Conservation (phyloP, 2,329 filamentous ascomycete species). For the Cytospora mali region DNA sequence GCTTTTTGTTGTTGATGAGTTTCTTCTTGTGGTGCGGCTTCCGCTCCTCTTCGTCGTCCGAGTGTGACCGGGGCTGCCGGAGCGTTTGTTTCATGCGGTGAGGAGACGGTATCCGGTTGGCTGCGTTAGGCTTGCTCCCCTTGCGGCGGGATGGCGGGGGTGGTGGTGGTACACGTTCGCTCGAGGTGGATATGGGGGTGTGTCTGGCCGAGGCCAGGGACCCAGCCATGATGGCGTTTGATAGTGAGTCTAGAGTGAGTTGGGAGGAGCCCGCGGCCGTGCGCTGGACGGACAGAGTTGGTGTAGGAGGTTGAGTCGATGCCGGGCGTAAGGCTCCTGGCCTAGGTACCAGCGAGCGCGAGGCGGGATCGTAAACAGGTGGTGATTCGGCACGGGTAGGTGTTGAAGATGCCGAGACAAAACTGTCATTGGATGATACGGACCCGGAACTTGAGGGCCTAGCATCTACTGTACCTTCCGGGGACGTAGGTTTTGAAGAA, state of each 20-base stretch:
- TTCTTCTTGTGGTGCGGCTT: constrained; percentile 51
- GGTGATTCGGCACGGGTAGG: constrained; percentile 21
- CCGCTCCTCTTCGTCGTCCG: constrained; percentile 58
- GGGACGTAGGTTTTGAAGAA: constrained; percentile 1
- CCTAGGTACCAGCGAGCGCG: constrained; percentile 24
- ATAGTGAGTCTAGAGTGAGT: constrained; percentile 63
- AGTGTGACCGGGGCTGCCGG: constrained; percentile 54
- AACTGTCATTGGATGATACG: constrained; percentile 49
- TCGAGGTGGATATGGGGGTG: constrained; percentile 36
- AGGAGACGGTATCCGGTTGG: constrained; percentile 46
- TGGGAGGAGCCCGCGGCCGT: constrained; percentile 34
- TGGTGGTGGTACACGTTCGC: constrained; percentile 42
- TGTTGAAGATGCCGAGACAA: constrained; percentile 43
- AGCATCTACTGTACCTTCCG: neutral
- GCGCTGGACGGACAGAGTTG: constrained; percentile 21
- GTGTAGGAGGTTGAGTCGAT: constrained; percentile 19
- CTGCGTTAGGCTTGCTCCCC: constrained; percentile 34
- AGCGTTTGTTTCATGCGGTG: constrained; percentile 66
- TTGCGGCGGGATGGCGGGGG: constrained; percentile 40
- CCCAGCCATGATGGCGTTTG: constrained; percentile 74
- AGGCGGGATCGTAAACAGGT: constrained; percentile 9
- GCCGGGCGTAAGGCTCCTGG: constrained; percentile 30
- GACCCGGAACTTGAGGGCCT: constrained; percentile 35
- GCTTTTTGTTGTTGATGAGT: constrained; percentile 58
- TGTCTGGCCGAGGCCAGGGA: constrained; percentile 68